A percentile compares a stretch with the other conserved stretches of the same genome.
Conservation (phyloP, 306 rosid species). For the Vigna hirtella region DNA sequence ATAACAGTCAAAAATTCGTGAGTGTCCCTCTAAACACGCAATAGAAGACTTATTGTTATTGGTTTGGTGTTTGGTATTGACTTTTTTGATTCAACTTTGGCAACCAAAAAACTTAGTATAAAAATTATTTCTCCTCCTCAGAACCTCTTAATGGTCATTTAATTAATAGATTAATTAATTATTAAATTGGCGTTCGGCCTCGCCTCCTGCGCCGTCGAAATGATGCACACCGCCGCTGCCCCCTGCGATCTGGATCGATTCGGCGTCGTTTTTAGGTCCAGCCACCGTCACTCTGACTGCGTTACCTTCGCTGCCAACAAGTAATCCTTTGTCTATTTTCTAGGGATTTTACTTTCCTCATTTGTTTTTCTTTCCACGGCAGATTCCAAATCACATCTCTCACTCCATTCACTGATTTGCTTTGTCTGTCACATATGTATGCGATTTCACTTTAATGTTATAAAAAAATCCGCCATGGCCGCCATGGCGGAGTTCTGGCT, state of each 20-base stretch:
- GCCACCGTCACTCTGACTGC: conserved; percentile 93
- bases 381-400: background rate
- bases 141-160: background rate
- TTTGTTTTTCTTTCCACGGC: background rate
- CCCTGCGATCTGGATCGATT: conserved; percentile 95
- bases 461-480: no score
- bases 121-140: background rate
- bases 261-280: conserved; percentile 90
- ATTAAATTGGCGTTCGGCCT: conserved; percentile 72
- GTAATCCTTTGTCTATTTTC: conserved; percentile 34
- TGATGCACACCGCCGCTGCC: conserved; percentile 94
- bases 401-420: background rate
- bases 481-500: no score
- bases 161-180: no score
- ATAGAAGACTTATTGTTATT: background rate
- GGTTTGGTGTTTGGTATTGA: conserved; percentile 2
- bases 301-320: conserved; percentile 98
- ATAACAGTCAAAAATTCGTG: no score
- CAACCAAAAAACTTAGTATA: background rate
- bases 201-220: conserved; percentile 97
- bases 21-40: no score
- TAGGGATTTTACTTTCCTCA: conserved; percentile 29
- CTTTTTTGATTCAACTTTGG: conserved; percentile 20
- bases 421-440: background rate
- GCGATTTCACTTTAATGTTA: background rate